phyloP scores from a whole-genome alignment of 2,329 filamentous ascomycete genomes.

The Nemania serpens region DNA sequence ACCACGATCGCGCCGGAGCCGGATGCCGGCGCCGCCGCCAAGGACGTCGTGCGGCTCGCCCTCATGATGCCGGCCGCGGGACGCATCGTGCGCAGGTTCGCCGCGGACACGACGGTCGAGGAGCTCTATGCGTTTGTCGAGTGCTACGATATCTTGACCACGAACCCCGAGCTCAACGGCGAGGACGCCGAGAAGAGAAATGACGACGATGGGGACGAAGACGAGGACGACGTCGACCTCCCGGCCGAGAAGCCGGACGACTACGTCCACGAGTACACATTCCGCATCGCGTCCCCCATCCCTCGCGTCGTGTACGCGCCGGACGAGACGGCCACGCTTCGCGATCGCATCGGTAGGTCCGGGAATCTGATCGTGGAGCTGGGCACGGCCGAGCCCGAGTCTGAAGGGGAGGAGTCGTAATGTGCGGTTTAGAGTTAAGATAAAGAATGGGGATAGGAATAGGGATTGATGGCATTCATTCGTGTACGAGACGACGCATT shows the following conservation, averaged over 20 bases:
- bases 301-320: conserved; percentile 81
- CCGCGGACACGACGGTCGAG: conserved; percentile 71
- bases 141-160: conserved; percentile 67
- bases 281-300: conserved; percentile 83
- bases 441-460: no score
- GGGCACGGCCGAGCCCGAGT: conserved; percentile 49
- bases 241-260: conserved; percentile 55
- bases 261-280: conserved; percentile 83
- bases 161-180: conserved; percentile 45
- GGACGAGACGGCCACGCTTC: conserved; percentile 67
- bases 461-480: neutral
- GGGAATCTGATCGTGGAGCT: conserved; percentile 87
- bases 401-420: conserved; percentile 16
- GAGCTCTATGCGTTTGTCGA: conserved; percentile 97
- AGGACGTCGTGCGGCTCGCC: conserved; percentile 73
- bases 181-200: conserved; percentile 32
- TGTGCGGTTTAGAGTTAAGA: neutral
- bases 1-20: conserved; percentile 72
- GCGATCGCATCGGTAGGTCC: conserved; percentile 76
- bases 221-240: conserved; percentile 39
- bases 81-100: conserved; percentile 77
- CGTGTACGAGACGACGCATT: conserved; percentile 5
- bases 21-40: conserved; percentile 50
- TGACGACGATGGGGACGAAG: conserved; percentile 22
- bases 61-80: conserved; percentile 71